phyloP scores from a whole-genome alignment of 306 rosid species.

The Prosopis cineraria region DNA sequence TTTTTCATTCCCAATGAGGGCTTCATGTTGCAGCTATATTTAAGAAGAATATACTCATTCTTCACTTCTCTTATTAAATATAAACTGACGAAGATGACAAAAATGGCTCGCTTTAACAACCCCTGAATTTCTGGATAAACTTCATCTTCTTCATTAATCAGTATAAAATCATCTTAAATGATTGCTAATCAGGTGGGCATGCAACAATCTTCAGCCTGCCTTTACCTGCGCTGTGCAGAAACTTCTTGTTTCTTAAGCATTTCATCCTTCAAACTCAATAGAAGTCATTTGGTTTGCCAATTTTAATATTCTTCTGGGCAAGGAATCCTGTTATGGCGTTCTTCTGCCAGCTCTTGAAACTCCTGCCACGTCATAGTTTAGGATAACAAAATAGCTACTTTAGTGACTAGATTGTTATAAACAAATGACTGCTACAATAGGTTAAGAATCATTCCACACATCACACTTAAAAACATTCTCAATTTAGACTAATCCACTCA shows the following conservation, averaged over 20 bases:
- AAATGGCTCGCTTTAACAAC: neutral
- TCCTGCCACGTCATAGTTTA: slow-evolving; percentile 53
- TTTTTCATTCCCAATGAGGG: neutral
- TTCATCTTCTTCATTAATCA: slow-evolving; percentile 11
- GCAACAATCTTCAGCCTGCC: slow-evolving; percentile 14
- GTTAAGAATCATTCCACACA: neutral
- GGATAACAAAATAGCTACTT: slow-evolving; percentile 4
- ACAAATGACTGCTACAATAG: neutral
- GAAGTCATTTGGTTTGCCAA: slow-evolving; percentile 81
- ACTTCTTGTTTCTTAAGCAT: neutral
- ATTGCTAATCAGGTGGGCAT: slow-evolving; percentile 19
- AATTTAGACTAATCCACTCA: neutral
- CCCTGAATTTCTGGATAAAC: slow-evolving; percentile 2
- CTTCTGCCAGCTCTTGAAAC: slow-evolving; percentile 98
- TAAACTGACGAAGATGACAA: neutral
- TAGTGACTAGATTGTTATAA: neutral
- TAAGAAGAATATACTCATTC: neutral
- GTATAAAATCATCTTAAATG: slow-evolving; percentile 6
- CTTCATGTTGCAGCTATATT: neutral
- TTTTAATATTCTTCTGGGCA: slow-evolving; percentile 57
- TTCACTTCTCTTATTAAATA: neutral
- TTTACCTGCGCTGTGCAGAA: slow-evolving; percentile 13
- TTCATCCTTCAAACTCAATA: slow-evolving; percentile 35
- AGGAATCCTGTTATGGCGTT: slow-evolving; percentile 76
- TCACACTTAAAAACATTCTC: slow-evolving; percentile 9